phyloP scores from a whole-genome alignment of 116 monocot species.

The Cymodocea nodosa region DNA sequence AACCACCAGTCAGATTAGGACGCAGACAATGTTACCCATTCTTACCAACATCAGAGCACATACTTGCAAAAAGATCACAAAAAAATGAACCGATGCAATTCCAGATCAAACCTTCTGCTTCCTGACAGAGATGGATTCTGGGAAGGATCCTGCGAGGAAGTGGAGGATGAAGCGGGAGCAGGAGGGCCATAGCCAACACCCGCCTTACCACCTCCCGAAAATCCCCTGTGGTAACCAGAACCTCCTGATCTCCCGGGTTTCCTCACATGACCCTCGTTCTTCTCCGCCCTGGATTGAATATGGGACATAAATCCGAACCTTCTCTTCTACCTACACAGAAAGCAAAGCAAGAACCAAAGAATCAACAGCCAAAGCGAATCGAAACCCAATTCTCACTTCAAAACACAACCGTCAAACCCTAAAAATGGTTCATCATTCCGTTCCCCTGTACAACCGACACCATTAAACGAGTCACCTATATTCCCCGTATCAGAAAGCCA shows the following conservation, averaged over 20 bases:
- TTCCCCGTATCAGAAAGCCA: neutral
- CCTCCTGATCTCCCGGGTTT: conserved; percentile 53
- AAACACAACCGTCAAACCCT: neutral
- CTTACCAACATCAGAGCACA: too few species aligned
- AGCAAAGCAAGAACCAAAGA: neutral
- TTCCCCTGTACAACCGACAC: neutral
- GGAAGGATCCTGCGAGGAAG: conserved; percentile 1
- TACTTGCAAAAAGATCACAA: neutral
- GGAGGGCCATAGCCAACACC: conserved; percentile 31
- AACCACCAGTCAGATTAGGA: neutral
- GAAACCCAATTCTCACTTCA: neutral
- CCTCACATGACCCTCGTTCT: conserved; percentile 39
- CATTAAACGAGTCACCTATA: neutral
- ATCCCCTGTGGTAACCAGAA: conserved; percentile 36
- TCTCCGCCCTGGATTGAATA: conserved; percentile 59
- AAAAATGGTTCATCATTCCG: neutral
- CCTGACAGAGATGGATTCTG: conserved; percentile 3
- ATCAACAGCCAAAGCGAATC: neutral
- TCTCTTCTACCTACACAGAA: conserved; percentile 12
- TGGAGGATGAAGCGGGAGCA: conserved; percentile 9
- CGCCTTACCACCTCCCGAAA: conserved; percentile 38
- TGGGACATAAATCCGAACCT: conserved; percentile 71
- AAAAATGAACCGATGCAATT: neutral
- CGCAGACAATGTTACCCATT: too few species aligned
- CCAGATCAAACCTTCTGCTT: conserved; percentile 40